Percentiles rank a stretch among this genome's conserved stretches.
phyloP scores from a whole-genome alignment of 192 early-diverging fungal genomes.

The Coemansia sp. region DNA sequence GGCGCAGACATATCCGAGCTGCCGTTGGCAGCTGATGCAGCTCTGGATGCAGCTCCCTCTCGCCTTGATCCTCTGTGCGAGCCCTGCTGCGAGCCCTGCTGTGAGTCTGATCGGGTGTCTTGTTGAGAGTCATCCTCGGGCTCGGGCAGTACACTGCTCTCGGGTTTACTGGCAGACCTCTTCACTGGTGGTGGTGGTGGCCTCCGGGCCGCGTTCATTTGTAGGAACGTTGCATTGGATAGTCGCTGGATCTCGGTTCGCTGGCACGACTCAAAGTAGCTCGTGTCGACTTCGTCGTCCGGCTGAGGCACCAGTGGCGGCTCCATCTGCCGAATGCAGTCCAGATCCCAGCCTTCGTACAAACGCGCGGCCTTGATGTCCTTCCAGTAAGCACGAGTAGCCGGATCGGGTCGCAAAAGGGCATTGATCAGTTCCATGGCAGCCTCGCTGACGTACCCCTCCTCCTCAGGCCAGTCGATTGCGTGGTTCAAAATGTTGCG shows the following conservation, averaged over 20 bases:
- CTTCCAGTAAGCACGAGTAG: slow-evolving; percentile 59
- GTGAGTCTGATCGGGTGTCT: slow-evolving; percentile 11
- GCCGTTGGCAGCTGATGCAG: neutral
- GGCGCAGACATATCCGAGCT: slow-evolving; percentile 2
- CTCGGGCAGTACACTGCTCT: neutral
- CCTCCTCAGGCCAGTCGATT: slow-evolving; percentile 57
- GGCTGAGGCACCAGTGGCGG: slow-evolving; percentile 85
- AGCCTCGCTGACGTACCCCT: slow-evolving; percentile 56
- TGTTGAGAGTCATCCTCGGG: neutral
- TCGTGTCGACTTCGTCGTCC: slow-evolving; percentile 79
- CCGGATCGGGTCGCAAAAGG: slow-evolving; percentile 72
- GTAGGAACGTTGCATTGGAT: slow-evolving; percentile 59
- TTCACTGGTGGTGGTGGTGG: slow-evolving; percentile 6
- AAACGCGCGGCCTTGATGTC: slow-evolving; percentile 71
- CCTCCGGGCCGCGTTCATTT: slow-evolving; percentile 14
- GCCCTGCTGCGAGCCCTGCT: slow-evolving; percentile 19
- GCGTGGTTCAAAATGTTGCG: slow-evolving; percentile 78
- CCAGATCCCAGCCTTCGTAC: slow-evolving; percentile 75
- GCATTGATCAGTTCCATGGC: slow-evolving; percentile 71
- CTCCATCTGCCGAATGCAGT: slow-evolving; percentile 66
- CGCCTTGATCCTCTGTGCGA: slow-evolving; percentile 18
- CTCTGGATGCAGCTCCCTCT: slow-evolving; percentile 17
- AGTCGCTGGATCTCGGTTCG: slow-evolving; percentile 77
- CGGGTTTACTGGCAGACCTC: neutral
- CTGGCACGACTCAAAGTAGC: slow-evolving; percentile 86